Percentiles rank a stretch among this genome's conserved stretches.
phyloP scores from a whole-genome alignment of 805 yeast genomes.

The Metschnikowia anglica region DNA sequence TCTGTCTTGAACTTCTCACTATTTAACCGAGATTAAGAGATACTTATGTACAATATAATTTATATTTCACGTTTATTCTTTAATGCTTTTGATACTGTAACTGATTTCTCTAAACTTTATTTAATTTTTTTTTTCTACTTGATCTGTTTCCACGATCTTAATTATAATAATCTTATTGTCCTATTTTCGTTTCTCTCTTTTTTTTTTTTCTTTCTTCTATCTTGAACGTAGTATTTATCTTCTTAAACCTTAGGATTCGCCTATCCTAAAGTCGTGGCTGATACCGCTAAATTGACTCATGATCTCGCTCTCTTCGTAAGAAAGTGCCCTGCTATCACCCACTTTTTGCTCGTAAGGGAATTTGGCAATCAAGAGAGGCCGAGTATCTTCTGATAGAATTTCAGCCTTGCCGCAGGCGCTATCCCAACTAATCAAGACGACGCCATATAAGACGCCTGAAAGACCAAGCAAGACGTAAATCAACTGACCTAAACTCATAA shows the following conservation, averaged over 20 bases:
- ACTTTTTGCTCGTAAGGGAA: conserved; percentile 21
- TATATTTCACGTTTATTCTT: too few relatives aligned
- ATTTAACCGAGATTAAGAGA: too few relatives aligned
- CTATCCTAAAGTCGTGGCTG: conserved; percentile 1
- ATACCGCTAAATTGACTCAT: conserved; percentile 12
- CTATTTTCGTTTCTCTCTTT: background rate
- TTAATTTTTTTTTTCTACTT: too few relatives aligned
- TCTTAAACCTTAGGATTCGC: background rate
- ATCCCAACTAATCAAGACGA: conserved; percentile 60
- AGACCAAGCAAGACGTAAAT: conserved; percentile 46
- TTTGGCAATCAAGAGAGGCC: conserved; percentile 15
- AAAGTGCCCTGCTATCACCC: conserved; percentile 11
- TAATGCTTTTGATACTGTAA: too few relatives aligned
- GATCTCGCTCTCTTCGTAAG: conserved; percentile 20
- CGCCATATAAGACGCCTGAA: conserved; percentile 62
- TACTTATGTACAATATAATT: too few relatives aligned
- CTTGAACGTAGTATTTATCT: background rate
- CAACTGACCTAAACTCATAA: conserved; percentile 49
- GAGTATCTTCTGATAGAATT: conserved; percentile 5
- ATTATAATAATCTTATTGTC: background rate
- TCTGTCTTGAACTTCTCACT: background rate
- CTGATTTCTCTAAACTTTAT: too few relatives aligned
- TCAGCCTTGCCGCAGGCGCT: conserved; percentile 26
- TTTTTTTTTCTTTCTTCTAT: background rate
- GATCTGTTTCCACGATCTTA: too few relatives aligned